These are phyloP conservation scores for Syncephalastrum sp. DNA, from an alignment of 371 early-diverging fungal species.

Conservation along the genomic window DNA sequence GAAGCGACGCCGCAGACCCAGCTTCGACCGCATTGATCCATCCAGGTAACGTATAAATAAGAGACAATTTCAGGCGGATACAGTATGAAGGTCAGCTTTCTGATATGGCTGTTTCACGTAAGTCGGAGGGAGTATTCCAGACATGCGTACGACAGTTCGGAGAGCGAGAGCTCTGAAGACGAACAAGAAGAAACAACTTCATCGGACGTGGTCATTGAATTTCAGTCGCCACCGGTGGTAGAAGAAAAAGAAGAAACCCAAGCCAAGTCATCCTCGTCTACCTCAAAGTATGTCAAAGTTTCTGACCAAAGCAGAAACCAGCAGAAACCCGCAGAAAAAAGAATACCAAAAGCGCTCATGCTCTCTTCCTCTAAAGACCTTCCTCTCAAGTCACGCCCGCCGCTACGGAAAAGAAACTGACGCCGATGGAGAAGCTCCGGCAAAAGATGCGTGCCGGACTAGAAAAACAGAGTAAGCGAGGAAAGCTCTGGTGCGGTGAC, in stretches of 20 bases:
- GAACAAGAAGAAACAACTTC: constrained; percentile 6
- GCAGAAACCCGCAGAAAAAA: no score
- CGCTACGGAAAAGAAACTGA: constrained; percentile 33
- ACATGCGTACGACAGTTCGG: constrained; percentile 17
- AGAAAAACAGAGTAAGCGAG: constrained; percentile 41
- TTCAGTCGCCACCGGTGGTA: constrained; percentile 20
- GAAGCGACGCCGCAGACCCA: constrained; percentile 11
- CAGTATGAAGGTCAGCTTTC: neutral
- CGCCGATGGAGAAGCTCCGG: constrained; percentile 53
- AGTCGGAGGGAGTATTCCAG: neutral
- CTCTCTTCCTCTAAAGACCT: neutral
- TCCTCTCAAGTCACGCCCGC: neutral
- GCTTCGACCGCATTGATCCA: constrained; percentile 4
- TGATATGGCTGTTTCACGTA: neutral
- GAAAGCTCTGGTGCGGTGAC: neutral
- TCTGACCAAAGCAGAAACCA: no score
- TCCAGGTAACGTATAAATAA: constrained; percentile 2
- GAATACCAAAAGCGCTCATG: neutral
- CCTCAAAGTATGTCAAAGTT: neutral
- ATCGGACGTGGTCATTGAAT: constrained; percentile 36
- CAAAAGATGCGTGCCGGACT: constrained; percentile 49
- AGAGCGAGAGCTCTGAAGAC: constrained; percentile 28
- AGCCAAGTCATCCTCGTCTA: neutral
- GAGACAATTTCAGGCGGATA: no score
- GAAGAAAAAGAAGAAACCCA: constrained; percentile 4